Evolutionary conservation across 495 filamentous ascomycete genomes (phyloP).

Genomic region (Chaetomidium leptoderma): DNA sequence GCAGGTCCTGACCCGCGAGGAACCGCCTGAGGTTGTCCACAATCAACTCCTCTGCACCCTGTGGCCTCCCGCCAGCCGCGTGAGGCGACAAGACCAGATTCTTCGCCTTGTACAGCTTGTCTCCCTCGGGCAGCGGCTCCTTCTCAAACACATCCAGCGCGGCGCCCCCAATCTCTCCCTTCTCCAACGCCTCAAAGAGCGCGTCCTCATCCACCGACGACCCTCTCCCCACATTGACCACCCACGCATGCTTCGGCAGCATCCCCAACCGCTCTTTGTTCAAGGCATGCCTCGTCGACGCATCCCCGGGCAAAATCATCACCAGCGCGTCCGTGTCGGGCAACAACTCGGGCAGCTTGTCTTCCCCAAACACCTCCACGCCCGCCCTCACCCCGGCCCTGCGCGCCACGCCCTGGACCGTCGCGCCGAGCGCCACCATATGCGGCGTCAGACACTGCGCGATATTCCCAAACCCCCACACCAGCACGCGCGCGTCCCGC

Average conservation of each 20-base stretch:
- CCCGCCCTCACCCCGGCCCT: slow-evolving; percentile 57
- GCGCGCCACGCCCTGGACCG: slow-evolving; percentile 43
- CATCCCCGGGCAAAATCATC: slow-evolving; percentile 62
- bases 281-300: slow-evolving; percentile 71
- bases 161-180: slow-evolving; percentile 59
- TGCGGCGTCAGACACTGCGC: slow-evolving; percentile 69
- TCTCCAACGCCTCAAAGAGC: slow-evolving; percentile 66
- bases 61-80: slow-evolving; percentile 50
- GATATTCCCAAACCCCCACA: slow-evolving; percentile 86
- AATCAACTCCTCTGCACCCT: slow-evolving; percentile 50
- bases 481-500: slow-evolving; percentile 46
- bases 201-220: slow-evolving; percentile 76
- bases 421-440: slow-evolving; percentile 54
- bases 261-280: slow-evolving; percentile 58
- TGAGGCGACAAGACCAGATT: slow-evolving; percentile 45
- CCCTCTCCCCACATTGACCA: slow-evolving; percentile 80
- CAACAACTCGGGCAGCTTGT: slow-evolving; percentile 53
- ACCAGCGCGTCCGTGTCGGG: slow-evolving; percentile 67
- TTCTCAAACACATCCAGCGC: slow-evolving; percentile 79
- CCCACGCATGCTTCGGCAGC: slow-evolving; percentile 73
- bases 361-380: slow-evolving; percentile 48
- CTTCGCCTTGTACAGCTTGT: slow-evolving; percentile 36
- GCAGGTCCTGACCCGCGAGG: slow-evolving; percentile 49
- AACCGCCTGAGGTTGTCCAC: slow-evolving; percentile 51
- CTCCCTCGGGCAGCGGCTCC: slow-evolving; percentile 53